Evolutionary conservation across 257 asterid genomes (phyloP), one percentile per base, ranked within the genome.

Genomic region (Primulina tabacum): DNA sequence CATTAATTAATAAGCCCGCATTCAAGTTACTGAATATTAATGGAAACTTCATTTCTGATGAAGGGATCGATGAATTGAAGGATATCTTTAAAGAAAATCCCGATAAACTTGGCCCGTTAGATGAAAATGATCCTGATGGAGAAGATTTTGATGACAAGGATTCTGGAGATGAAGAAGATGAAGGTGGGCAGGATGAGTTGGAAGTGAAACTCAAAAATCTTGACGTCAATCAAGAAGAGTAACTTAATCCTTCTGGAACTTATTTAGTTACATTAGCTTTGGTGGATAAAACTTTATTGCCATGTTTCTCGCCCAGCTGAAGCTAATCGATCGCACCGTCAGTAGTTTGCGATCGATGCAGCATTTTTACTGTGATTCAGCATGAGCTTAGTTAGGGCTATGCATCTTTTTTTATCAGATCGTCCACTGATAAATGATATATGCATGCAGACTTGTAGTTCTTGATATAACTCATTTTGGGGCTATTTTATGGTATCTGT

Each of bases 111-210:
- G 99, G 84, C 4, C 78, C 92, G 7, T 79, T 93, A 81, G 99
- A 93, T 60, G 99, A 93, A 62, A 93, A 93, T 72, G 96, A 93
- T 72, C 96, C 96, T 0, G 89, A 87, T 7, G 97, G 96, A 37
- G 94, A 76, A 68, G 97, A 88, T 52, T 80, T 67, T 14, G 96
- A 87, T 8, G 90, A 86, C 70, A 77, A 81, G 71, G 95, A 79
- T 55, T 86, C 86, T 6, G 88, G 82, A 60, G 95, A 85, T 69
- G 96, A 80, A 64, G 57, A 50, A 50, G 92, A 75, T 29, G 94
- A 80, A 35, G 92, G 76, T 4, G 76, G 76, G 69, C 88, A 82
- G 69, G 81, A 89, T 73, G 96, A 90, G 62, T 58, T 93, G 71
- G 96, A 79, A 82, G 81, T 82, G 11, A 84, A 81, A 71, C 93